Conservation (phyloP, 2,329 filamentous ascomycete genomes). For the Aspergillus sp. region DNA sequence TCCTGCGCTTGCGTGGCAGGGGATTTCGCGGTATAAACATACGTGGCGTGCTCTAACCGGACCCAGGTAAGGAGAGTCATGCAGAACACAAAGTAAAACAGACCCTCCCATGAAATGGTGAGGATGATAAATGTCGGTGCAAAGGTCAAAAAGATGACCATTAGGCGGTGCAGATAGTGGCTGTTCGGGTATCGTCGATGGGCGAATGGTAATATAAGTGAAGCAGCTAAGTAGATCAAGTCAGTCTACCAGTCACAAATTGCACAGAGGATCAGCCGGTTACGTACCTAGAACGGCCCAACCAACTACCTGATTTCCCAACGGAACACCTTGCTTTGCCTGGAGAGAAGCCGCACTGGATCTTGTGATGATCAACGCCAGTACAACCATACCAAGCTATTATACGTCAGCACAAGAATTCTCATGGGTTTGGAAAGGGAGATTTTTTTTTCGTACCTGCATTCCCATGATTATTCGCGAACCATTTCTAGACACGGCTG, state of each 20-base stretch:
- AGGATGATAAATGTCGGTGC: slow-evolving; percentile 93
- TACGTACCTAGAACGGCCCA: slow-evolving; percentile 73
- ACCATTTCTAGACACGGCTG: slow-evolving; percentile 26
- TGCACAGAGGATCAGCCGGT: not conserved
- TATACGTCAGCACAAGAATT: not conserved
- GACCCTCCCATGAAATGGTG: slow-evolving; percentile 93
- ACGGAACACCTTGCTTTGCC: slow-evolving; percentile 77
- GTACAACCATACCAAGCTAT: slow-evolving; percentile 71
- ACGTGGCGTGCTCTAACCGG: slow-evolving; percentile 79
- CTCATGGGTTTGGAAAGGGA: not conserved
- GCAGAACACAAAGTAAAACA: slow-evolving; percentile 92
- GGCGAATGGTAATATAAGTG: slow-evolving; percentile 75
- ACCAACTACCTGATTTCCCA: slow-evolving; percentile 83
- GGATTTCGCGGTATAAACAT: slow-evolving; percentile 42
- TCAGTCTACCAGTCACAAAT: slow-evolving; percentile 6
- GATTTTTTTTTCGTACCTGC: slow-evolving; percentile 34
- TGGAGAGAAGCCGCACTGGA: slow-evolving; percentile 84
- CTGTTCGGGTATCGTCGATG: slow-evolving; percentile 77
- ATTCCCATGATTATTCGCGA: slow-evolving; percentile 48
- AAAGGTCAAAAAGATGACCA: slow-evolving; percentile 88
- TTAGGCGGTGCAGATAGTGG: slow-evolving; percentile 85
- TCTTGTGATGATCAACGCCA: slow-evolving; percentile 82
- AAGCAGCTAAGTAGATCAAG: slow-evolving; percentile 58
- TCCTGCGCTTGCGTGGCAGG: slow-evolving; percentile 11
- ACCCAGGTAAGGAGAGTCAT: slow-evolving; percentile 84